phyloP scores from a whole-genome alignment of 352 stramenopile species.

The Pythium utonaiense region DNA sequence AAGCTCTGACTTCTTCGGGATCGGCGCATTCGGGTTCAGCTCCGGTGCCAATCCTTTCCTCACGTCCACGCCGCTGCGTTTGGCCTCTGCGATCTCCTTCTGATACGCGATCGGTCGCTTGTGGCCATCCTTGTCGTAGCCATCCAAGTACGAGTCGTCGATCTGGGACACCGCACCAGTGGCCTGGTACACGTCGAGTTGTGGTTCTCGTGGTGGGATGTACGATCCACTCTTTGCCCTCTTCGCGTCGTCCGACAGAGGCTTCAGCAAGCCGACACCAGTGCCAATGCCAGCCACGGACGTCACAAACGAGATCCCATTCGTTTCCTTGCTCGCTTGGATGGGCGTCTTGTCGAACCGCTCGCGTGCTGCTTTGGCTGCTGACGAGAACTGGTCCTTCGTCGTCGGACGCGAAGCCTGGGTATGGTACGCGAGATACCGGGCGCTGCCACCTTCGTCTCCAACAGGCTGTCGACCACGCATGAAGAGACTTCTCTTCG shows the following conservation, averaged over 20 bases:
- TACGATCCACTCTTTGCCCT: constrained; percentile 8
- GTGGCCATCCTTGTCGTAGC: not conserved
- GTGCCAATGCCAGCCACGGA: constrained; percentile 1
- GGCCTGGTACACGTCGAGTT: constrained; percentile 17
- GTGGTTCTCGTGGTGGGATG: constrained; percentile 14
- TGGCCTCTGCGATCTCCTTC: constrained; percentile 19
- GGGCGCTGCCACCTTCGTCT: not conserved
- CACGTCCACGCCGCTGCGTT: constrained; percentile 11
- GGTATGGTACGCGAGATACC: constrained; percentile 6
- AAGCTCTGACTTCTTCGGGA: constrained; percentile 18
- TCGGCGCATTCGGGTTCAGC: constrained; percentile 6
- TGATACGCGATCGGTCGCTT: constrained; percentile 12
- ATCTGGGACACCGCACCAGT: constrained; percentile 15
- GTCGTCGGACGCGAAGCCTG: not conserved
- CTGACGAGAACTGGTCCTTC: not conserved
- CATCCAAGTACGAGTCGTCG: constrained; percentile 1
- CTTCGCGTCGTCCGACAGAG: not conserved
- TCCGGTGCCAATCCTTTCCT: constrained; percentile 8
- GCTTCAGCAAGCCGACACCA: constrained; percentile 10
- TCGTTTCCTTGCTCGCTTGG: not conserved
- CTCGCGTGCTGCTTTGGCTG: constrained; percentile 7
- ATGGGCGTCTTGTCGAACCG: constrained; percentile 3
- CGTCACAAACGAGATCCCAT: not conserved
- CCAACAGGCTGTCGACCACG: constrained; percentile 6
- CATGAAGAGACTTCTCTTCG: constrained; percentile 4